Evolutionary conservation across 2,329 filamentous ascomycete species (phyloP).

Genomic region (Ambrosiella cleistominuta): DNA sequence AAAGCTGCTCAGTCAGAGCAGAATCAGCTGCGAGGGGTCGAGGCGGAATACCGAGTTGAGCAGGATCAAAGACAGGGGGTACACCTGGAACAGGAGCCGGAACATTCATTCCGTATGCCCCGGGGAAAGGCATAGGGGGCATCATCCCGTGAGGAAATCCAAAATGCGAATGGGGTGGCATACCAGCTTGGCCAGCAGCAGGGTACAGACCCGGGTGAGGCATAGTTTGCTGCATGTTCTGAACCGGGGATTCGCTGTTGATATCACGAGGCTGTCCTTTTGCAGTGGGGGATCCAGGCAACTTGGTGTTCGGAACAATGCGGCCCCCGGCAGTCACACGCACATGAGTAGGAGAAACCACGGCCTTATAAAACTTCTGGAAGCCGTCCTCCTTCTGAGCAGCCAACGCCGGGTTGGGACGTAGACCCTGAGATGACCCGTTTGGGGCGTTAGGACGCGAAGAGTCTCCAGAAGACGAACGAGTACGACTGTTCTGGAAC

Average conservation of each 20-base stretch:
- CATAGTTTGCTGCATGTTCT: conserved; percentile 14
- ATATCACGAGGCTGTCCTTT: conserved; percentile 20
- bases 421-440: conserved; percentile 27
- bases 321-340: conserved; percentile 49
- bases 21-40: not conserved
- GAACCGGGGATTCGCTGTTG: not conserved
- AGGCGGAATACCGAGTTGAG: not conserved
- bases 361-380: conserved; percentile 48
- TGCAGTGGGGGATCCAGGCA: conserved; percentile 31
- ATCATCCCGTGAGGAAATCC: conserved; percentile 19
- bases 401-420: conserved; percentile 33
- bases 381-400: conserved; percentile 49
- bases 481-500: conserved; percentile 8
- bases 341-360: conserved; percentile 49
- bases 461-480: conserved; percentile 8
- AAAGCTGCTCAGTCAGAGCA: conserved; percentile 2
- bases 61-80: not conserved
- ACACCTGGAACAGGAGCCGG: conserved; percentile 3
- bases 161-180: conserved; percentile 19
- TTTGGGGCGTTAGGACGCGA: not conserved
- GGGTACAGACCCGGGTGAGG: conserved; percentile 17
- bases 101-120: conserved; percentile 5
- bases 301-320: conserved; percentile 47
- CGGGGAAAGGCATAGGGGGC: conserved; percentile 12
- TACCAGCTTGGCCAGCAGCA: conserved; percentile 17